Evolutionary conservation across 345 rosid genomes (phyloP).

Genomic region (Excoecaria agallocha): DNA sequence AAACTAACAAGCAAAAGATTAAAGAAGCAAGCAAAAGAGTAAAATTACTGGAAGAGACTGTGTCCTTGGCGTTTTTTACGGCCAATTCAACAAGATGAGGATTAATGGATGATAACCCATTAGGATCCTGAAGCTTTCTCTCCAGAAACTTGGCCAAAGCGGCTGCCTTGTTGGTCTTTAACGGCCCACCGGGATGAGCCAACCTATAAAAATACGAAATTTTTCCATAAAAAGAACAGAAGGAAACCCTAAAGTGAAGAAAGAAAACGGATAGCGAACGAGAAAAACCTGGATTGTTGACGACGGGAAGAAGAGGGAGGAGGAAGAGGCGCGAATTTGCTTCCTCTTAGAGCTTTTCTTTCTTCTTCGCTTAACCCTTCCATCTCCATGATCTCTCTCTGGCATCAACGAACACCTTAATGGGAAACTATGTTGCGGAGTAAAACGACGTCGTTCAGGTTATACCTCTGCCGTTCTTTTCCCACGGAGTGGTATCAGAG

Average conservation of each 20-base stretch:
- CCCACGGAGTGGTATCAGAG: too few species aligned
- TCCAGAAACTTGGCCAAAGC: constrained; percentile 90
- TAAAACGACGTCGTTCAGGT: background rate
- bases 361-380: constrained; percentile 86
- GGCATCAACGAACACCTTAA: too few species aligned
- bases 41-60: constrained; percentile 48
- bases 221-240: background rate
- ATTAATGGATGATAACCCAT: constrained; percentile 68
- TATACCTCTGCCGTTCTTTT: too few species aligned
- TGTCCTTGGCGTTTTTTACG: constrained; percentile 64
- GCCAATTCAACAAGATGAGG: constrained; percentile 79
- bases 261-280: background rate
- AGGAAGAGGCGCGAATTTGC: constrained; percentile 95
- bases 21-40: background rate
- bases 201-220: constrained; percentile 36
- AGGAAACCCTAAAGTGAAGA: background rate
- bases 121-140: constrained; percentile 80
- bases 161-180: constrained; percentile 89
- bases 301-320: constrained; percentile 46
- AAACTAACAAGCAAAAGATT: background rate
- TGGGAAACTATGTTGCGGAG: too few species aligned
- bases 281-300: constrained; percentile 48
- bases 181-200: constrained; percentile 95
- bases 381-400: constrained; percentile 10
- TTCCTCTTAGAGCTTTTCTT: constrained; percentile 81